A percentile compares a stretch with the other conserved stretches of the same genome.
Evolutionary conservation across 192 early-diverging fungal genomes (phyloP).

Genomic region (Coemansia sp.): DNA sequence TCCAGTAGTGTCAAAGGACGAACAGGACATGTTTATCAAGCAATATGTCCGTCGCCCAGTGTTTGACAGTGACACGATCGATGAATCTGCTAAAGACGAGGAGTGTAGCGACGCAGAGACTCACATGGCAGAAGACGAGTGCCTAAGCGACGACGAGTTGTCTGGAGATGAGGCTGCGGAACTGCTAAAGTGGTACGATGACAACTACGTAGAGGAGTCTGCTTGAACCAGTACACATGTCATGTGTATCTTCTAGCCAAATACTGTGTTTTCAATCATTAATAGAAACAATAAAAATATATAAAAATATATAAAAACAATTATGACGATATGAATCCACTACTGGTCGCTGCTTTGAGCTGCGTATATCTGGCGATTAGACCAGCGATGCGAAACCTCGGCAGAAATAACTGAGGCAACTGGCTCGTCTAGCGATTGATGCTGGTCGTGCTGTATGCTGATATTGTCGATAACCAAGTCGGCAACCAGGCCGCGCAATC

Average conservation of each 20-base stretch:
- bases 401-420: conserved; percentile 37
- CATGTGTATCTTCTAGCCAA: not conserved
- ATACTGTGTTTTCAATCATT: not conserved
- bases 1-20: conserved; percentile 10
- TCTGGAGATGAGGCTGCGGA: conserved; percentile 49
- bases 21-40: conserved; percentile 25
- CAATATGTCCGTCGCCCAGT: conserved; percentile 37
- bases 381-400: conserved; percentile 45
- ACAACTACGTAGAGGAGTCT: conserved; percentile 20
- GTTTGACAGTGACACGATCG: conserved; percentile 16
- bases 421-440: conserved; percentile 18
- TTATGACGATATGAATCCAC: not conserved
- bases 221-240: not conserved
- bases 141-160: conserved; percentile 20
- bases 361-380: conserved; percentile 33
- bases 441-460: conserved; percentile 24
- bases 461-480: conserved; percentile 46
- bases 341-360: conserved; percentile 53
- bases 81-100: not conserved
- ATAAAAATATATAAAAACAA: not conserved
- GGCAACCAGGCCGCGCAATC: conserved; percentile 46
- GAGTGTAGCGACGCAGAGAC: not conserved
- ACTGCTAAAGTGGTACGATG: conserved; percentile 56
- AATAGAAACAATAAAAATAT: not conserved
- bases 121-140: conserved; percentile 14